Evolutionary conservation across 129 eudicot genomes (phyloP).

Genomic region (Flaveria bidentis): DNA sequence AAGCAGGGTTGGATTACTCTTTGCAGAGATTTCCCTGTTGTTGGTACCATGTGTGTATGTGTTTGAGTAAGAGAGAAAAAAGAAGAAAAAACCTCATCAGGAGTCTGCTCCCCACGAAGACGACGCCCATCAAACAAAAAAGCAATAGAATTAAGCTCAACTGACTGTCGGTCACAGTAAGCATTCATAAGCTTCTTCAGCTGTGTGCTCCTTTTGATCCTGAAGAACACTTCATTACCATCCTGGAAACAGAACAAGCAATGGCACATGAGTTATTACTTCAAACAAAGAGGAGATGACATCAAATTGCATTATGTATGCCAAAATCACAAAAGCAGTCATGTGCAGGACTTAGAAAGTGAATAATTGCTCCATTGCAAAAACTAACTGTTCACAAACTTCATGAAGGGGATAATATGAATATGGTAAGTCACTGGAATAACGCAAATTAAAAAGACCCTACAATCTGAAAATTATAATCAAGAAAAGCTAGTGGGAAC

Average conservation of each 20-base stretch:
- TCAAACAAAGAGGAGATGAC: background rate
- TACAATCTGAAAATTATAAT: no score
- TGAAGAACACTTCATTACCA: conserved; percentile 70
- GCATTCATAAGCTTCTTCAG: conserved; percentile 81
- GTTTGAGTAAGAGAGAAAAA: background rate
- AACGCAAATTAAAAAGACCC: no score
- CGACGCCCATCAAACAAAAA: conserved; percentile 78
- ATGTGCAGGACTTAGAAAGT: no score
- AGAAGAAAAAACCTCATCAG: conserved; percentile 52
- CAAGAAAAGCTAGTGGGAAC: no score
- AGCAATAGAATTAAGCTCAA: conserved; percentile 58
- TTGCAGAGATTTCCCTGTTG: background rate
- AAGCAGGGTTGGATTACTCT: background rate
- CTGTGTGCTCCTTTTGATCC: conserved; percentile 73
- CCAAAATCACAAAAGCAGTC: no score
- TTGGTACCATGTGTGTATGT: background rate
- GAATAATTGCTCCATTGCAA: no score
- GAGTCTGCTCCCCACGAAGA: conserved; percentile 70
- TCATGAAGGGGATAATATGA: no score
- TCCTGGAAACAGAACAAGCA: conserved; percentile 40
- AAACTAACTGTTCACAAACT: no score
- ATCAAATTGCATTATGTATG: no score
- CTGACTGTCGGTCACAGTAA: conserved; percentile 73
- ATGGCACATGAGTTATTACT: background rate
- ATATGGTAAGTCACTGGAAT: no score